Conservation (phyloP, 2,329 filamentous ascomycete genomes). For the Colletotrichum siamense region DNA sequence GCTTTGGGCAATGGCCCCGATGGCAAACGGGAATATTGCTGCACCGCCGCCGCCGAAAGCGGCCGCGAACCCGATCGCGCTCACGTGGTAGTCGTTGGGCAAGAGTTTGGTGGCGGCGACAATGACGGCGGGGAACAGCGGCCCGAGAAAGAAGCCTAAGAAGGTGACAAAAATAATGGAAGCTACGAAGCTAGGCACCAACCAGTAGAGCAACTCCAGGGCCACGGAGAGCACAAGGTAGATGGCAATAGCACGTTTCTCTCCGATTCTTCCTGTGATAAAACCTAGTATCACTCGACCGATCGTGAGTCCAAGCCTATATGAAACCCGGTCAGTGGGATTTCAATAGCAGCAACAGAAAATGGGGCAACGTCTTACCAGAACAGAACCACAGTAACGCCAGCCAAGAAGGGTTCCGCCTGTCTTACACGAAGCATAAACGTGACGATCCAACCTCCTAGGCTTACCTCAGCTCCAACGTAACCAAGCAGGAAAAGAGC, state of each 20-base stretch:
- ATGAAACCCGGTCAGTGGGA: not conserved
- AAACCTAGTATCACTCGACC: constrained; percentile 78
- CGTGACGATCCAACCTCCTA: constrained; percentile 80
- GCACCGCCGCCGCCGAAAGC: constrained; percentile 79
- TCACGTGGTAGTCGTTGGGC: constrained; percentile 75
- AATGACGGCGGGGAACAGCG: constrained; percentile 78
- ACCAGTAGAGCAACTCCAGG: constrained; percentile 79
- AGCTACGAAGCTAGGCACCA: constrained; percentile 75
- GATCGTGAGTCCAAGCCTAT: constrained; percentile 73
- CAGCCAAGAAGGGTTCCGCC: constrained; percentile 72
- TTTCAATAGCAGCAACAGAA: constrained; percentile 63
- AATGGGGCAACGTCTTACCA: constrained; percentile 61
- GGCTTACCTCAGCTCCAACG: constrained; percentile 77
- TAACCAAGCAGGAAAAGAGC: constrained; percentile 79
- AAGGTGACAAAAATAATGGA: constrained; percentile 43
- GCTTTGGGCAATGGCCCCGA: constrained; percentile 69
- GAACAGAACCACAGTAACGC: constrained; percentile 80
- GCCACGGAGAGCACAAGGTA: constrained; percentile 72
- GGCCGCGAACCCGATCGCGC: constrained; percentile 80
- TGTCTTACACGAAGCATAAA: constrained; percentile 83
- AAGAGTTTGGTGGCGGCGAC: constrained; percentile 77
- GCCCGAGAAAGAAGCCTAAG: constrained; percentile 81
- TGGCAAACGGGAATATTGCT: constrained; percentile 68
- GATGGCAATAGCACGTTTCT: not conserved
- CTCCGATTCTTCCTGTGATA: constrained; percentile 67